phyloP scores from a whole-genome alignment of 768 basidiomycete species.

The Serendipita sp. region DNA sequence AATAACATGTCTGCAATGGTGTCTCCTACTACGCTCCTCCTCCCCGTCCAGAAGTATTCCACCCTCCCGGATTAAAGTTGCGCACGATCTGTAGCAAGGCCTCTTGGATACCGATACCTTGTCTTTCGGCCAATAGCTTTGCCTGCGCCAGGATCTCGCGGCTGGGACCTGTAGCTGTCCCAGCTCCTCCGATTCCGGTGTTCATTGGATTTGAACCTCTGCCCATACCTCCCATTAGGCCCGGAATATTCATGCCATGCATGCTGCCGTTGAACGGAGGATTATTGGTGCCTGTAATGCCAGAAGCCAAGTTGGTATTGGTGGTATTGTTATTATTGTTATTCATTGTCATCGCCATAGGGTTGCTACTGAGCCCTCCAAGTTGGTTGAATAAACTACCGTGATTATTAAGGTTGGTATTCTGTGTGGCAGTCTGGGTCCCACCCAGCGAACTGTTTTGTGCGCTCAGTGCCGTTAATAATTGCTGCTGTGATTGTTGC shows the following conservation, averaged over 20 bases:
- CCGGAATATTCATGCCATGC: no score
- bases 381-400: slow-evolving; percentile 12
- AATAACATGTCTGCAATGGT: not conserved
- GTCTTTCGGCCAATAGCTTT: no score
- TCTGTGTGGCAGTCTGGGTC: slow-evolving; percentile 8
- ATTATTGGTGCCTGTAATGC: slow-evolving; percentile 2
- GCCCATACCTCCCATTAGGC: no score
- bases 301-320: not conserved
- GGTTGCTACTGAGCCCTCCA: slow-evolving; percentile 6
- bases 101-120: no score
- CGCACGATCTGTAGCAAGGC: no score
- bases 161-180: no score
- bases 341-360: slow-evolving; percentile 12
- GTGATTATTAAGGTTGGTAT: slow-evolving; percentile 17
- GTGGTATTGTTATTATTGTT: slow-evolving; percentile 9
- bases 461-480: slow-evolving; percentile 9
- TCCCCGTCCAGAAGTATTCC: not conserved
- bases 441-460: slow-evolving; percentile 9
- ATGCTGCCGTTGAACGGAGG: no score
- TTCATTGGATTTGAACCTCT: no score
- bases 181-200: no score
- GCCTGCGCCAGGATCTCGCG: no score
- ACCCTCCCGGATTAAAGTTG: not conserved
- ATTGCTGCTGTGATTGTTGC: slow-evolving; percentile 12
- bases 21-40: not conserved